Percentiles rank a stretch among this genome's conserved stretches.
These are phyloP conservation scores for Plasmodium falciparum DNA, from an alignment of 169 alveolate genomes.

Conservation along the genomic window DNA sequence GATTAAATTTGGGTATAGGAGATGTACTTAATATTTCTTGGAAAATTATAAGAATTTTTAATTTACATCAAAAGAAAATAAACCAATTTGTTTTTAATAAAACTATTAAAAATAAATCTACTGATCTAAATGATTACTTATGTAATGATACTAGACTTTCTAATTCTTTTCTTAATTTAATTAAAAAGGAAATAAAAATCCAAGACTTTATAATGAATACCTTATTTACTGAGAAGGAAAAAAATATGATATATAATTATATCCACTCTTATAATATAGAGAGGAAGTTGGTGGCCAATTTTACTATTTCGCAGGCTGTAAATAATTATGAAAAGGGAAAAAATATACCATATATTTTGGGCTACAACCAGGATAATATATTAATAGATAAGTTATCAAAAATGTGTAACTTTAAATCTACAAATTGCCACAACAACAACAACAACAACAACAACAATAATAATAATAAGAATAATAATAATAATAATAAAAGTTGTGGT, in stretches of 20 bases:
- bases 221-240: slow-evolving; percentile 7
- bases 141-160: too few species aligned
- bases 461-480: background rate
- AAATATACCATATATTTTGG: slow-evolving; percentile 52
- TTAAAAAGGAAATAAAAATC: background rate
- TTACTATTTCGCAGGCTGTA: slow-evolving; percentile 50
- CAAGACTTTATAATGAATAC: background rate
- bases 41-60: slow-evolving; percentile 81
- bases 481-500: background rate
- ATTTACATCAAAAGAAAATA: slow-evolving; percentile 12
- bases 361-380: slow-evolving; percentile 39
- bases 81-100: background rate
- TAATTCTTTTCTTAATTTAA: too few species aligned
- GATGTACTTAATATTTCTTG: slow-evolving; percentile 89
- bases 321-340: slow-evolving; percentile 74
- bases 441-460: too few species aligned
- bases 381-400: background rate
- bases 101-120: background rate
- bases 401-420: too few species aligned
- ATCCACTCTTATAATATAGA: slow-evolving; percentile 71
- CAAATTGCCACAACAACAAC: background rate
- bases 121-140: background rate
- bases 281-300: slow-evolving; percentile 71
- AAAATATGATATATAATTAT: slow-evolving; percentile 52
- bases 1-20: slow-evolving; percentile 94